phyloP scores from a whole-genome alignment of 2,329 filamentous ascomycete species.

The Fusarium ramigenum region DNA sequence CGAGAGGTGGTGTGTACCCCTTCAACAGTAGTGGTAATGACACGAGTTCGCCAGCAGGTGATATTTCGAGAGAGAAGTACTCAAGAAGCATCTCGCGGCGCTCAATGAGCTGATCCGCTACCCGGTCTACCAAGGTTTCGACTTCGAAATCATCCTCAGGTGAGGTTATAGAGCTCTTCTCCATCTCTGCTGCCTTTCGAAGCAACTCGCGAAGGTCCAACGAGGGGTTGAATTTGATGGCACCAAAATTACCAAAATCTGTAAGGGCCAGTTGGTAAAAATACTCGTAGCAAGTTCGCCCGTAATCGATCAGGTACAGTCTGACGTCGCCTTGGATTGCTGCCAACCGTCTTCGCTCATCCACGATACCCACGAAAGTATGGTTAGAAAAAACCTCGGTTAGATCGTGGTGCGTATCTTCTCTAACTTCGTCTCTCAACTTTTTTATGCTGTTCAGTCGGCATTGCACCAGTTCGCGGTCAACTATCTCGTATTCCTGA shows the following conservation, averaged over 20 bases:
- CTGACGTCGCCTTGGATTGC: slow-evolving; percentile 94
- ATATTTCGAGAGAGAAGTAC: slow-evolving; percentile 90
- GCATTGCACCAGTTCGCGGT: slow-evolving; percentile 75
- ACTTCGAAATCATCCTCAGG: slow-evolving; percentile 70
- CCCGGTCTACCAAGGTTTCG: slow-evolving; percentile 70
- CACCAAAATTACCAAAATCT: slow-evolving; percentile 94
- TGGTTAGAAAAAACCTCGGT: slow-evolving; percentile 88
- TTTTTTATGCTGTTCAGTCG: slow-evolving; percentile 86
- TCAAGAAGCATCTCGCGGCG: slow-evolving; percentile 87
- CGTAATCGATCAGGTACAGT: slow-evolving; percentile 93
- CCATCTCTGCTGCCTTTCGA: slow-evolving; percentile 74
- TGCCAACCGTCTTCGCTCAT: slow-evolving; percentile 85
- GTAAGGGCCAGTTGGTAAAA: slow-evolving; percentile 96
- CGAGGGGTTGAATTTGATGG: slow-evolving; percentile 80
- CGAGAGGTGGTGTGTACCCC: slow-evolving; percentile 85
- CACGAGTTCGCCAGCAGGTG: slow-evolving; percentile 77
- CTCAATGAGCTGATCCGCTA: slow-evolving; percentile 75
- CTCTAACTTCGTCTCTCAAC: slow-evolving; percentile 81
- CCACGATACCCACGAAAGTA: slow-evolving; percentile 93
- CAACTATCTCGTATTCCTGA: slow-evolving; percentile 75
- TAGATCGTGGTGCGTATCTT: slow-evolving; percentile 82
- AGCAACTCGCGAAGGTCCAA: slow-evolving; percentile 78
- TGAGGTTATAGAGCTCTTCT: slow-evolving; percentile 60
- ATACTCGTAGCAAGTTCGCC: slow-evolving; percentile 84
- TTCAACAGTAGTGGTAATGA: slow-evolving; percentile 87